These are phyloP conservation scores for Geosmithia flava DNA, from an alignment of 2,329 filamentous ascomycete genomes.

Conservation along the genomic window DNA sequence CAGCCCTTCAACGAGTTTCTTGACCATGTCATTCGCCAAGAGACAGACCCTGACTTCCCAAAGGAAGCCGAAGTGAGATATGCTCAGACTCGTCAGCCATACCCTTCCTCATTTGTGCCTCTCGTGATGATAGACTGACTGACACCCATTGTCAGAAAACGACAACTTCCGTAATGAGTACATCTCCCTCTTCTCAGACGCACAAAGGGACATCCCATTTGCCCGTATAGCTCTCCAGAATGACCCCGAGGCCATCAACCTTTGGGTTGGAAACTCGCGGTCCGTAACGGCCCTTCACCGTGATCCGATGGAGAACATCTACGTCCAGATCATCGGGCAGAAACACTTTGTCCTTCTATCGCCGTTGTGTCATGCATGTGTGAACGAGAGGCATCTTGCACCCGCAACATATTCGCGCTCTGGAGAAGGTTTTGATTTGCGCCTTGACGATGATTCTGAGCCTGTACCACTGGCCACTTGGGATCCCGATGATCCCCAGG, in stretches of 20 bases:
- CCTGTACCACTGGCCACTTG: constrained; percentile 57
- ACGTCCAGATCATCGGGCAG: constrained; percentile 59
- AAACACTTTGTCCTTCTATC: constrained; percentile 69
- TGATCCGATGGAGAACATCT: constrained; percentile 79
- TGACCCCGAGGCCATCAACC: constrained; percentile 62
- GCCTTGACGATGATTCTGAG: constrained; percentile 18
- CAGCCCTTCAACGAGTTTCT: constrained; percentile 53
- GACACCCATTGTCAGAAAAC: constrained; percentile 44
- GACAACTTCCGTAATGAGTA: constrained; percentile 73
- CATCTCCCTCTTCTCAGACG: constrained; percentile 44
- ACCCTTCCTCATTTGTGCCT: not conserved
- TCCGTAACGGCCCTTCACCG: constrained; percentile 65
- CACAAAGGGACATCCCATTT: constrained; percentile 55
- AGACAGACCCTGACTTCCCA: constrained; percentile 23
- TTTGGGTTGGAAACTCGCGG: constrained; percentile 67
- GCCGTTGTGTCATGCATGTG: constrained; percentile 56
- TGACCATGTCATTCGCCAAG: constrained; percentile 45
- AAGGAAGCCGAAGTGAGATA: constrained; percentile 44
- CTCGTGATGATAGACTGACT: not conserved
- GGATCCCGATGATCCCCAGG: constrained; percentile 53
- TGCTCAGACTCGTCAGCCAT: constrained; percentile 57
- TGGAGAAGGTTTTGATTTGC: constrained; percentile 13
- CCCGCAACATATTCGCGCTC: constrained; percentile 46
- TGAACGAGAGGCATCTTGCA: constrained; percentile 47
- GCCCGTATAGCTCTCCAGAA: constrained; percentile 57